Conservation (phyloP, 306 rosid genomes). For the Comarum palustre region DNA sequence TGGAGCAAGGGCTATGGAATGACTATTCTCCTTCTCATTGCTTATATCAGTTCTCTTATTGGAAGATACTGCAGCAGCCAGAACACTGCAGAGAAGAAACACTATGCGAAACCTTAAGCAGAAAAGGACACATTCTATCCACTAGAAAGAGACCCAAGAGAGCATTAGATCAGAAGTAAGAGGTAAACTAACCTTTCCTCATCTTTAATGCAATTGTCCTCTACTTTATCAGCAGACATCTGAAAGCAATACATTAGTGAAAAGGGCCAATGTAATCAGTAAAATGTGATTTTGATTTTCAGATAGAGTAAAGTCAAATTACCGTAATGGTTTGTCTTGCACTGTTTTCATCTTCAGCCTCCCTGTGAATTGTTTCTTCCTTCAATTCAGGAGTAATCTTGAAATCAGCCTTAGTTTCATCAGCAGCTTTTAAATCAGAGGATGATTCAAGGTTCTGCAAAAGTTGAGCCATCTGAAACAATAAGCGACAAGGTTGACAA, state of each 20-base stretch:
- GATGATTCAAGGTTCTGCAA: conserved; percentile 47
- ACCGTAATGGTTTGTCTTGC: conserved; percentile 21
- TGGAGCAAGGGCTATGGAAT: conserved; percentile 58
- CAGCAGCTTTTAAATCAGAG: conserved; percentile 25
- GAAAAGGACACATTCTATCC: too few species aligned
- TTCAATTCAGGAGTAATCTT: conserved; percentile 30
- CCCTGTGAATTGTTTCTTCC: conserved; percentile 25
- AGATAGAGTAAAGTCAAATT: conserved; percentile 15
- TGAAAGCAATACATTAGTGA: conserved; percentile 20
- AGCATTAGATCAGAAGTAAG: background rate
- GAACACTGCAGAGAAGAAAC: conserved; percentile 27
- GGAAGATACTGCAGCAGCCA: conserved; percentile 32
- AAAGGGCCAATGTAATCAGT: conserved; percentile 12
- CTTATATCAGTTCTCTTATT: conserved; percentile 8
- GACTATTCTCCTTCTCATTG: too few species aligned
- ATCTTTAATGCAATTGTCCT: conserved; percentile 16
- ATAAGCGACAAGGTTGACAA: conserved; percentile 7
- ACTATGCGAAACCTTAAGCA: conserved; percentile 9
- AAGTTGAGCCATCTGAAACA: conserved; percentile 4
- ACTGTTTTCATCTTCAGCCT: conserved; percentile 29
- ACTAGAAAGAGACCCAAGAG: background rate
- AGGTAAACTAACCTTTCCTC: conserved; percentile 32
- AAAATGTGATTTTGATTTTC: conserved; percentile 11
- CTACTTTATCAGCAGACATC: conserved; percentile 28
- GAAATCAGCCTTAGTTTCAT: conserved; percentile 23